Evolutionary conservation across 2,329 filamentous ascomycete species (phyloP), one percentile per base, ranked within the genome.

Genomic region (Cadophora sp.): DNA sequence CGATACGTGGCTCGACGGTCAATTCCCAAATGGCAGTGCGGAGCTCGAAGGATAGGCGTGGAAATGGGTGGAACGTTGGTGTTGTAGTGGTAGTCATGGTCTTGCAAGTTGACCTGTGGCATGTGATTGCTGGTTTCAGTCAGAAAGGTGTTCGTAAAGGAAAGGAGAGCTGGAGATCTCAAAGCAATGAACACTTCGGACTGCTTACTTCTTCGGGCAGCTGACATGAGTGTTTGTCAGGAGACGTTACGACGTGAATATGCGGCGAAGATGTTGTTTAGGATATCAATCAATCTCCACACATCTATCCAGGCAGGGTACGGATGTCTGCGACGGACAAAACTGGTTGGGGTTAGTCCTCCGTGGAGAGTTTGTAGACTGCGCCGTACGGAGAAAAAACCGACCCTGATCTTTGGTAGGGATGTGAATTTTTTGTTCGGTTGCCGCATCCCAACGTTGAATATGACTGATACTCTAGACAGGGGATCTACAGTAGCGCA

Each of bases 1-100:
- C 51, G 30, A 56, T 56, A 24, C 51, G 51, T 22, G 51, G 51
- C 51, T 56, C 33, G 51, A 56, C 51, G 51, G 33, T 56, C 51
- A 56, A 13, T 11, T 56, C 51, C 51, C 51, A 56, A 22, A 56
- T 56, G n/a, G 1, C 4, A 56, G 33, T 41, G 51, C 51, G 51
- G 33, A 56, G 51, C 51, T 56, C 51, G 33, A 39, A 39, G 51
- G 51, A 56, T 22, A 56, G 51, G 51, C 33, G 51, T 56, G 51
- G 30, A 36, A 55, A 55, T 55, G 51, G 51, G 16, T 56, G 51
- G 9, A 56, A 56, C n/a, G 51, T 56, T 22, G 30, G 30, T 39
- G 51, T 56, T 39, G 51, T 20, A 39, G 30, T 41, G 51, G 51
- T 56, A 22, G 33, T 39, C 51, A 56, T 56, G 51, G 33, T 56